Evolutionary conservation across 257 asterid genomes (phyloP), one percentile per base, ranked within the genome.

Genomic region (Schizonepeta tenuifolia): DNA sequence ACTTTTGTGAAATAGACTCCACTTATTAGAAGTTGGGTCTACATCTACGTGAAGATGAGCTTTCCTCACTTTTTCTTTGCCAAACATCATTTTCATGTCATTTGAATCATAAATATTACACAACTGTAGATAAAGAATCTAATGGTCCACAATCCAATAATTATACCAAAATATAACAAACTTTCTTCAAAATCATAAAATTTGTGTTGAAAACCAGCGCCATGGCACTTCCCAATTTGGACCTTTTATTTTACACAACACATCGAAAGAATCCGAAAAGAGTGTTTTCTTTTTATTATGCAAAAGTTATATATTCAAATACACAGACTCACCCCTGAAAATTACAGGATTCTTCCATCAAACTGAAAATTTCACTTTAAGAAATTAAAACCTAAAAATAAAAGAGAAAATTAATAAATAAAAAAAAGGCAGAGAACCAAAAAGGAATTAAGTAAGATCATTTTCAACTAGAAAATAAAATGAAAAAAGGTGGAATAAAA

Each of bases 271-370:
- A 69, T 80, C 65, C 61, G 1, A 40, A 63, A 66, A 41, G 60
- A 58, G 55, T 24, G 36, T 54, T 44, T 54, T 54, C 75, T 69
- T 75, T 80, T 83, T 77, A 82, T 73, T 80, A 20, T 17, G 72
- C 70, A 68, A 79, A 62, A 36, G 31, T 55, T 58, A 55, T 58
- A 55, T 59, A 70, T 20, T 67, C 77, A 81, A 83, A 79, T 72
- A 83, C 86, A 85, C 57, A 67, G 84, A 83, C 81, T 83, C 60
- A 79, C 83, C 85, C 72, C 69, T 65, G 55, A 81, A 74, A 82
- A 70, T 65, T 65, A 71, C 77, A 76, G 65, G 68, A 28, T 70
- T 56, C 53, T 49, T 18, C 76, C 77, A 70, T 67, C 38, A 56
- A 70, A 77, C 64, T 26, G 1, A 7, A 21, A 69, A 70, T 54